Percentiles rank a stretch among this genome's conserved stretches.
Conservation (phyloP, 257 asterid species). For the Anisodus tanguticus region DNA sequence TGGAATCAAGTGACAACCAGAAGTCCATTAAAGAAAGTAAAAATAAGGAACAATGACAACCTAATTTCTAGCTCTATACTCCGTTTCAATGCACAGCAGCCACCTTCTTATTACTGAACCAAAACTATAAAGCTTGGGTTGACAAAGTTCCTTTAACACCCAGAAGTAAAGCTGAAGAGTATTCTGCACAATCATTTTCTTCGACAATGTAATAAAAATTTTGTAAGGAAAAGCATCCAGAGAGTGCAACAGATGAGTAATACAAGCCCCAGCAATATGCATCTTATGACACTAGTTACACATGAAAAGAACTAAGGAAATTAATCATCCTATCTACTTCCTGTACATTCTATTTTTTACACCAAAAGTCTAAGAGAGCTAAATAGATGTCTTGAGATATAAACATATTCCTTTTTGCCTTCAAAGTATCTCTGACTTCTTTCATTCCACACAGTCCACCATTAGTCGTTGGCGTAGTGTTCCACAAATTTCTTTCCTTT, state of each 20-base stretch:
- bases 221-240: not conserved
- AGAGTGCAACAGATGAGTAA: not conserved
- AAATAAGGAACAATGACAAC: conserved; percentile 10
- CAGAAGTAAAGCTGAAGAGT: conserved; percentile 11
- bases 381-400: not conserved
- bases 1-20: conserved; percentile 7
- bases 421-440: not conserved
- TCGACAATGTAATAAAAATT: not conserved
- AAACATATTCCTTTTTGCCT: not conserved
- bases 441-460: not conserved
- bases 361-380: not conserved
- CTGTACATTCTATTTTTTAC: conserved; percentile 16
- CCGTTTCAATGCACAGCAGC: not conserved
- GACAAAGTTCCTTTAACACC: conserved; percentile 1
- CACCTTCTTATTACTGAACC: not conserved
- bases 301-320: not conserved
- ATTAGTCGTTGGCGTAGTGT: not conserved
- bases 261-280: not conserved
- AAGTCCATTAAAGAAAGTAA: not conserved
- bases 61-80: not conserved
- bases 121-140: conserved; percentile 8
- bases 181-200: conserved; percentile 9
- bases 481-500: not conserved
- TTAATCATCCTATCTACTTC: conserved; percentile 7
- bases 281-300: not conserved